phyloP scores from a whole-genome alignment of 495 filamentous ascomycete species.

The Talaromyces wortmannii region DNA sequence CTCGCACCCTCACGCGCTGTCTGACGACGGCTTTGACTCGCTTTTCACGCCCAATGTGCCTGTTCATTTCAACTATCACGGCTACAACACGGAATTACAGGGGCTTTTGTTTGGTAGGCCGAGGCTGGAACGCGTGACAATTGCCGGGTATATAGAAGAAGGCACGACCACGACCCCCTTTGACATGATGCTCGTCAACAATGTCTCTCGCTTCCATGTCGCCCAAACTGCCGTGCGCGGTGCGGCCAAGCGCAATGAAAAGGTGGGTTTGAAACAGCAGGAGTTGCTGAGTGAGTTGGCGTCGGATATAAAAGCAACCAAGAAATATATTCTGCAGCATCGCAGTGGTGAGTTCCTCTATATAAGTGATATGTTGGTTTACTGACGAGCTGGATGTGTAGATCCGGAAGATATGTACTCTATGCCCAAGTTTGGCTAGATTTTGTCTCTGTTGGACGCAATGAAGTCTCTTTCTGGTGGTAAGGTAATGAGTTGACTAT shows the following conservation, averaged over 20 bases:
- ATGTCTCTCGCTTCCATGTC: slow-evolving; percentile 57
- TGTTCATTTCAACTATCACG: slow-evolving; percentile 69
- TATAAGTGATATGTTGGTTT: neutral
- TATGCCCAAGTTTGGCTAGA: slow-evolving; percentile 34
- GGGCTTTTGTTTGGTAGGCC: slow-evolving; percentile 57
- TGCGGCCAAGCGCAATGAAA: slow-evolving; percentile 41
- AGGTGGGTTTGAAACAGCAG: slow-evolving; percentile 39
- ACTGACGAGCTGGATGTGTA: slow-evolving; percentile 3
- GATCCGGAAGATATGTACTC: slow-evolving; percentile 55
- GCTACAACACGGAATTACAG: slow-evolving; percentile 56
- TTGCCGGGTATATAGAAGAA: slow-evolving; percentile 64
- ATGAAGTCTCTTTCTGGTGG: no score
- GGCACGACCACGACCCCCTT: slow-evolving; percentile 68
- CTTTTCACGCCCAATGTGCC: slow-evolving; percentile 56
- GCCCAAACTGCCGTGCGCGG: slow-evolving; percentile 49
- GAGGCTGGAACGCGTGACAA: slow-evolving; percentile 40
- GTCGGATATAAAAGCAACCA: slow-evolving; percentile 41
- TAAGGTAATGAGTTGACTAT: no score
- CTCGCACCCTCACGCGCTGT: slow-evolving; percentile 56
- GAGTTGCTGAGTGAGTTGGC: slow-evolving; percentile 40
- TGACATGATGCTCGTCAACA: slow-evolving; percentile 67
- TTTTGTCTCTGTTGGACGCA: no score
- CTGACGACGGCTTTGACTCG: slow-evolving; percentile 42
- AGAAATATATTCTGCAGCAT: slow-evolving; percentile 48
- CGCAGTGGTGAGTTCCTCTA: slow-evolving; percentile 34